Evolutionary conservation across 2,329 filamentous ascomycete genomes (phyloP).

Genomic region (Apiospora hydei): DNA sequence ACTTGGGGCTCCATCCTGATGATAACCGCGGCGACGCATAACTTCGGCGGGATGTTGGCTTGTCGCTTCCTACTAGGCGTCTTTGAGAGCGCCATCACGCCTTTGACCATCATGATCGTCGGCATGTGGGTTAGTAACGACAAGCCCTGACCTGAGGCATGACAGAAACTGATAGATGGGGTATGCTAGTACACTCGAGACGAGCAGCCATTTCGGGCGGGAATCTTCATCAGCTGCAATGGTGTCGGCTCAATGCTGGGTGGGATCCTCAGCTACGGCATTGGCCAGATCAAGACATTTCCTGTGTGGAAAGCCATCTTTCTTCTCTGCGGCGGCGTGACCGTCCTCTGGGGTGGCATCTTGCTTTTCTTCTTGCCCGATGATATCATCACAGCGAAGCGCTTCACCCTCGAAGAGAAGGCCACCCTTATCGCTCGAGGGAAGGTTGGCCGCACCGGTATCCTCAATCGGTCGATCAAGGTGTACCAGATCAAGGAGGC

Average conservation of each 20-base stretch:
- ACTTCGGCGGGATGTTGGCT: constrained; percentile 51
- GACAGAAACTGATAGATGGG: constrained; percentile 7
- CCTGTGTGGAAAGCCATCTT: constrained; percentile 54
- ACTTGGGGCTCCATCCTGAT: constrained; percentile 49
- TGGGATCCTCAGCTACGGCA: constrained; percentile 46
- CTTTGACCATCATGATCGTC: constrained; percentile 59
- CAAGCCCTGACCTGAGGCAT: background rate
- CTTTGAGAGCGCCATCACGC: constrained; percentile 56
- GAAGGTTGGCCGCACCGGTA: constrained; percentile 48
- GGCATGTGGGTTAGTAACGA: constrained; percentile 49
- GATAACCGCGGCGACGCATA: constrained; percentile 49
- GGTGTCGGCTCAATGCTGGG: constrained; percentile 48
- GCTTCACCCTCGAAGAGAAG: constrained; percentile 52
- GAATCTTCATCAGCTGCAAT: constrained; percentile 51
- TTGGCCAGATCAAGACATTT: constrained; percentile 50
- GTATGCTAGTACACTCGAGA: constrained; percentile 48
- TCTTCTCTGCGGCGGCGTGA: constrained; percentile 52
- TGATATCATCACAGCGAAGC: constrained; percentile 49
- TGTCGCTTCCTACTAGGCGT: constrained; percentile 55
- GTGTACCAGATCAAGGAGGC: constrained; percentile 56
- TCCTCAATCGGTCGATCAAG: constrained; percentile 56
- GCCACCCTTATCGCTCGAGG: constrained; percentile 49
- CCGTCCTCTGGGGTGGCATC: constrained; percentile 49
- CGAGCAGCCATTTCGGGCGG: constrained; percentile 55
- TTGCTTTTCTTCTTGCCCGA: constrained; percentile 52